Conservation (phyloP, 306 rosid species). For the Arachis stenosperma region DNA sequence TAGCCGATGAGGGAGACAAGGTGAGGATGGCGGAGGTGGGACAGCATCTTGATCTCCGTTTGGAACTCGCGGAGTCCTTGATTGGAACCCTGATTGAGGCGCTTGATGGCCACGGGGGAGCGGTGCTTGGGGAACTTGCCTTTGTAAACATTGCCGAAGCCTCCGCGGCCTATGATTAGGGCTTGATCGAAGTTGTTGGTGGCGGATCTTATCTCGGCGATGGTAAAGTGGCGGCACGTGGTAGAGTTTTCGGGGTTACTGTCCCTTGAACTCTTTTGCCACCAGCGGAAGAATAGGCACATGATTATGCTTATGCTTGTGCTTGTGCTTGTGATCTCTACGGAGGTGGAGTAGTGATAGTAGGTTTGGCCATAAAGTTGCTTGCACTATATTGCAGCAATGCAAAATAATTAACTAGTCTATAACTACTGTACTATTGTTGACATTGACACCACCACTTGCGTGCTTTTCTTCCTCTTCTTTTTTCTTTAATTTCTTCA, state of each 20-base stretch:
- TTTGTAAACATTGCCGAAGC: conserved; percentile 49
- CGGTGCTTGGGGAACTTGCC: conserved; percentile 14
- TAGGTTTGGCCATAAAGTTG: no score
- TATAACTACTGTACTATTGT: no score
- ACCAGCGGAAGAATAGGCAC: conserved; percentile 26
- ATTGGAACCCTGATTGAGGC: conserved; percentile 42
- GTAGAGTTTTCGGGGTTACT: background rate
- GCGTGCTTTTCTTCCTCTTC: background rate
- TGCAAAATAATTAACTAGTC: no score
- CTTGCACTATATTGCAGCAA: no score
- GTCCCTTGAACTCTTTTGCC: background rate
- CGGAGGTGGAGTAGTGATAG: background rate
- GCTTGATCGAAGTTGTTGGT: conserved; percentile 38
- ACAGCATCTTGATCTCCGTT: conserved; percentile 50
- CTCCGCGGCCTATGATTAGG: conserved; percentile 44
- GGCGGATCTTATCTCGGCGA: conserved; percentile 44
- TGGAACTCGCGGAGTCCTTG: conserved; percentile 45
- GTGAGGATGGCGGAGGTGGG: conserved; percentile 43
- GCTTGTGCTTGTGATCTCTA: background rate
- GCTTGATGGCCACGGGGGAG: conserved; percentile 40
- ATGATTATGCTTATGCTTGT: background rate
- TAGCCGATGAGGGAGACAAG: conserved; percentile 50
- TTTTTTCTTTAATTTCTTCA: background rate
- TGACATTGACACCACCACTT: no score
- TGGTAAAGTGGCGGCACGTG: conserved; percentile 38